Evolutionary conservation across 768 basidiomycete genomes (phyloP).

Genomic region (Naganishia onofrii): DNA sequence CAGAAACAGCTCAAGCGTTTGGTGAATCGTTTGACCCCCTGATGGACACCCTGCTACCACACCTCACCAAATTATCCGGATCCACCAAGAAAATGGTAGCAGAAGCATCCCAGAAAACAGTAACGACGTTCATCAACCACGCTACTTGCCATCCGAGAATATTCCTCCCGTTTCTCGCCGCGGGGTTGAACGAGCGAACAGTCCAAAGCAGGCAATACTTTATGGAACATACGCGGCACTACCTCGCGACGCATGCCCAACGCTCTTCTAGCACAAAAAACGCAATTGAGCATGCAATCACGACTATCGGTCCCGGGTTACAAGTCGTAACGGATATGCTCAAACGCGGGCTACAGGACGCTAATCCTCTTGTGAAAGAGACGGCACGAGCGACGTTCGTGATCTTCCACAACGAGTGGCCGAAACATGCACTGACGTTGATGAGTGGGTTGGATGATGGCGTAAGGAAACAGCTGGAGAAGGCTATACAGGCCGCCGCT

Average conservation of each 20-base stretch:
- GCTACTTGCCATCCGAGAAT: conserved; percentile 70
- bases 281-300: conserved; percentile 36
- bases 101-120: conserved; percentile 74
- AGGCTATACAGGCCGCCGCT: conserved; percentile 62
- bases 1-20: conserved; percentile 68
- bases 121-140: conserved; percentile 66
- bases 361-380: conserved; percentile 76
- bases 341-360: conserved; percentile 70
- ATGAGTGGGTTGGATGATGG: conserved; percentile 66
- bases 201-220: conserved; percentile 68
- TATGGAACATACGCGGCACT: conserved; percentile 69
- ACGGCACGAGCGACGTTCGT: conserved; percentile 71
- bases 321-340: conserved; percentile 65
- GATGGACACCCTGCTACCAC: conserved; percentile 71
- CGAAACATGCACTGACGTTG: conserved; percentile 64
- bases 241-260: conserved; percentile 69
- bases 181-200: conserved; percentile 73
- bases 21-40: conserved; percentile 71
- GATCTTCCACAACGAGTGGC: conserved; percentile 74
- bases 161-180: conserved; percentile 67
- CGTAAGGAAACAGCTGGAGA: conserved; percentile 80
- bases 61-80: conserved; percentile 73
- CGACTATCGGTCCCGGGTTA: conserved; percentile 56
- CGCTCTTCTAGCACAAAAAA: conserved; percentile 55
- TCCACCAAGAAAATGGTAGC: conserved; percentile 91